These are phyloP conservation scores for Aspergillus steynii DNA, from an alignment of 495 filamentous ascomycete genomes.

Conservation along the genomic window DNA sequence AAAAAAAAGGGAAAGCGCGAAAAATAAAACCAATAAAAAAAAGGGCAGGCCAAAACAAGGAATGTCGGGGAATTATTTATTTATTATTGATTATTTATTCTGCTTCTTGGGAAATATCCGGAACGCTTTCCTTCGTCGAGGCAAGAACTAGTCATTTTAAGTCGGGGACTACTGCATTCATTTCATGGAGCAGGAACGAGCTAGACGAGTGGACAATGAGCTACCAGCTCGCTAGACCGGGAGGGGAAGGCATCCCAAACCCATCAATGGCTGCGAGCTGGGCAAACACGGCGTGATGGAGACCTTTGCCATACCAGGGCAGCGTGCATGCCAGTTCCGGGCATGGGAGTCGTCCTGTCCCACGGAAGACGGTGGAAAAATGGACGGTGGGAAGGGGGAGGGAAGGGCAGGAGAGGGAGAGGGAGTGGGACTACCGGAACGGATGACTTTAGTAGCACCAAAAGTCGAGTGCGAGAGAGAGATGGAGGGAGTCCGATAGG, in stretches of 20 bases:
- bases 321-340: not conserved
- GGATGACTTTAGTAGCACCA: too few species aligned
- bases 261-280: too few species aligned
- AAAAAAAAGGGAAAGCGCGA: slow-evolving; percentile 17
- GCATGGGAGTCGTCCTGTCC: not conserved
- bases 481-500: too few species aligned
- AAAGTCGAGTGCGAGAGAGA: too few species aligned
- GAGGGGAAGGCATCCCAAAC: too few species aligned
- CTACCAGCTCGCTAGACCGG: not conserved
- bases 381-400: too few species aligned
- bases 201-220: not conserved
- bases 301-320: not conserved
- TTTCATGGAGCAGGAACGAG: not conserved
- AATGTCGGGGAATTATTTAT: slow-evolving; percentile 6
- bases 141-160: slow-evolving; percentile 6
- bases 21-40: slow-evolving; percentile 9
- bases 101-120: too few species aligned
- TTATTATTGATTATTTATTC: slow-evolving; percentile 1
- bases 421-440: too few species aligned
- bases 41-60: slow-evolving; percentile 6
- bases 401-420: too few species aligned
- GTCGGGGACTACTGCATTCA: not conserved
- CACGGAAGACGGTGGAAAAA: not conserved
- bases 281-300: too few species aligned
- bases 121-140: not conserved